Evolutionary conservation across 495 filamentous ascomycete genomes (phyloP).

Genomic region (Neurospora africana): DNA sequence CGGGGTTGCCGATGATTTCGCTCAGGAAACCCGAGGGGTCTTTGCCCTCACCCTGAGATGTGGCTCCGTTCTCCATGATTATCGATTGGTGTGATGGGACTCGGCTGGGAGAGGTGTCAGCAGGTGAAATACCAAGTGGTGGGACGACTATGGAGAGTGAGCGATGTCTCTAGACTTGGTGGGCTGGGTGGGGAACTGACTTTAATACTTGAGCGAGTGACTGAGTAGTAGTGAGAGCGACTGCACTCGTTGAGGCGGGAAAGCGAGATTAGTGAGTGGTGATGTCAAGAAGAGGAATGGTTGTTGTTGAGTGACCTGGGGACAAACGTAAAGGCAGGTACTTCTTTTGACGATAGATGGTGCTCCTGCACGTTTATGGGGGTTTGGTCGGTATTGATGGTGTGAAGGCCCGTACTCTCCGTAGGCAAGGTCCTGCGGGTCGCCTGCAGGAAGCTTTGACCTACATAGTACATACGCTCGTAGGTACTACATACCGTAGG

Average conservation of each 20-base stretch:
- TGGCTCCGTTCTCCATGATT: constrained; percentile 64
- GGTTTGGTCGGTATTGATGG: not conserved
- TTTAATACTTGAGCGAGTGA: not conserved
- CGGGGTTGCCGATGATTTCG: constrained; percentile 84
- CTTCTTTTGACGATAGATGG: not conserved
- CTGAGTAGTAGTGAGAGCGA: not conserved
- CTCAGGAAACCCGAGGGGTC: constrained; percentile 85
- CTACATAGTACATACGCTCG: no score
- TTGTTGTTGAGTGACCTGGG: not conserved
- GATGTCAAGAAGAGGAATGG: not conserved
- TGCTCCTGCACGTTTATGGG: not conserved
- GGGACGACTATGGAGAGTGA: not conserved
- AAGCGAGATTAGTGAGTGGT: not conserved
- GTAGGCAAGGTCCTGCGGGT: not conserved
- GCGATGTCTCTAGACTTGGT: not conserved
- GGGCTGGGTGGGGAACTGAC: not conserved
- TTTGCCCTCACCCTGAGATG: constrained; percentile 54
- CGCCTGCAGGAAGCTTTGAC: not conserved
- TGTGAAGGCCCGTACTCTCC: not conserved
- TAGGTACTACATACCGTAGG: not conserved
- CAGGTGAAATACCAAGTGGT: not conserved
- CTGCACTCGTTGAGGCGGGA: not conserved
- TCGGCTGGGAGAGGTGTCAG: not conserved
- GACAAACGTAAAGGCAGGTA: not conserved
- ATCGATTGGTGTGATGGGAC: not conserved